Evolutionary conservation across 1,139 yeast genomes (phyloP).

Genomic region (Lodderomyces parapsilosis): DNA sequence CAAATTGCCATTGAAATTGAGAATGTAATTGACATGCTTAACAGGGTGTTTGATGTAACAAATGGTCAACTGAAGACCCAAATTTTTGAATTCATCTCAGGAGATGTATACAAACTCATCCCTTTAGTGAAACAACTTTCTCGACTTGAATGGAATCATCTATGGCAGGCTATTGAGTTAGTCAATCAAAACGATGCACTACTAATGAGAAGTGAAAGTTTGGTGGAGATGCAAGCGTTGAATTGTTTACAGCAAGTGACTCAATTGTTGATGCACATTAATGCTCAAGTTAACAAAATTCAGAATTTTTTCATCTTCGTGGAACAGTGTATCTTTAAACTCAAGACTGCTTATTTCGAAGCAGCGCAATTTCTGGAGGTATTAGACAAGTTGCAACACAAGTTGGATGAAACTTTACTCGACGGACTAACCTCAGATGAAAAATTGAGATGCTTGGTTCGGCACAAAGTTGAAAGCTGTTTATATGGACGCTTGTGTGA

Average conservation of each 20-base stretch:
- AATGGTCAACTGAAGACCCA: slow-evolving; percentile 24
- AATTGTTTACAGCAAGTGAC: slow-evolving; percentile 42
- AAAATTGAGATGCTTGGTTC: slow-evolving; percentile 38
- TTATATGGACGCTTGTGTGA: slow-evolving; percentile 24
- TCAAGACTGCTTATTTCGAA: slow-evolving; percentile 31
- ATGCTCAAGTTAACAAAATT: slow-evolving; percentile 33
- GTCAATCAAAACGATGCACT: slow-evolving; percentile 15
- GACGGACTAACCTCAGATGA: slow-evolving; percentile 42
- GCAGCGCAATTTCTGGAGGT: slow-evolving; percentile 14
- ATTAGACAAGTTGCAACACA: slow-evolving; percentile 37
- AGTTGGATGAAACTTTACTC: slow-evolving; percentile 39
- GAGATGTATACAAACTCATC: slow-evolving; percentile 34
- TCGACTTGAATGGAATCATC: slow-evolving; percentile 53
- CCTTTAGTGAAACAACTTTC: slow-evolving; percentile 24
- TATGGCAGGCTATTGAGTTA: slow-evolving; percentile 52
- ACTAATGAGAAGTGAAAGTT: slow-evolving; percentile 18
- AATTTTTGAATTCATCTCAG: slow-evolving; percentile 41
- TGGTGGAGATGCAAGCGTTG: slow-evolving; percentile 41
- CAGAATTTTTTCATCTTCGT: slow-evolving; percentile 23
- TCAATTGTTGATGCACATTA: slow-evolving; percentile 22
- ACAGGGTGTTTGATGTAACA: slow-evolving; percentile 27
- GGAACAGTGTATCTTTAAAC: slow-evolving; percentile 17
- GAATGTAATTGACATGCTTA: slow-evolving; percentile 38
- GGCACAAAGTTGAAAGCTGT: slow-evolving; percentile 33
- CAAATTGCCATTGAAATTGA: slow-evolving; percentile 58